These are phyloP conservation scores for Russula olivacea DNA, from an alignment of 768 basidiomycete genomes.

Conservation along the genomic window DNA sequence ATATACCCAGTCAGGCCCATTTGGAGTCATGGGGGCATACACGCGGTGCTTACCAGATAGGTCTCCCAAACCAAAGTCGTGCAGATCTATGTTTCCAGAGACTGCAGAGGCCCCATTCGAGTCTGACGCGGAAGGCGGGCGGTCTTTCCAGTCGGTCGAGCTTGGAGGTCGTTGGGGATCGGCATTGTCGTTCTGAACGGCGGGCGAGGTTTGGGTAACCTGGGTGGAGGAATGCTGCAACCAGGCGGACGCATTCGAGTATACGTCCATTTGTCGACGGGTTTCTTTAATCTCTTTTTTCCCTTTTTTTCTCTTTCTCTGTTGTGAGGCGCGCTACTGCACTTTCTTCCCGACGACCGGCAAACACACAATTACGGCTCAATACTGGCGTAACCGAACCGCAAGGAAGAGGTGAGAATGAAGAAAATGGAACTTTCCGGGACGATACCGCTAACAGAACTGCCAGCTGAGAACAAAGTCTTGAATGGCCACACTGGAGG, in stretches of 20 bases:
- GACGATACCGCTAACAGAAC: constrained; percentile 24
- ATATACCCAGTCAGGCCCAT: constrained; percentile 14
- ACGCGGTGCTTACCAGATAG: constrained; percentile 25
- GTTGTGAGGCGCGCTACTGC: constrained; percentile 34
- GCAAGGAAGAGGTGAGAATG: constrained; percentile 23
- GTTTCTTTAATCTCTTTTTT: constrained; percentile 39
- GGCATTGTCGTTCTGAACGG: constrained; percentile 13
- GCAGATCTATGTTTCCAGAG: constrained; percentile 30
- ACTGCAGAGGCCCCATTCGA: constrained; percentile 29
- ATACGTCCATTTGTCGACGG: constrained; percentile 40
- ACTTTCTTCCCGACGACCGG: constrained; percentile 24
- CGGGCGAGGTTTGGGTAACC: constrained; percentile 15
- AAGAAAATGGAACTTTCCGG: constrained; percentile 19
- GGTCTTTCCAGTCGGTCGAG: constrained; percentile 36
- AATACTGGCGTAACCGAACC: constrained; percentile 22
- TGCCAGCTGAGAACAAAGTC: constrained; percentile 21
- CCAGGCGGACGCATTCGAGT: constrained; percentile 39
- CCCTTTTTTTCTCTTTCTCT: constrained; percentile 32
- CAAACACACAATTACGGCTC: constrained; percentile 25
- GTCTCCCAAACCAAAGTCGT: constrained; percentile 25
- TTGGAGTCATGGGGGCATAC: constrained; percentile 7
- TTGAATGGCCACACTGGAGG: constrained; percentile 22
- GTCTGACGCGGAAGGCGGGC: constrained; percentile 27
- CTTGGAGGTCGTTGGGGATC: constrained; percentile 30
- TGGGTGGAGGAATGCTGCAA: constrained; percentile 35